phyloP scores from a whole-genome alignment of 148 eudicot species.

The Beta vulgaris region DNA sequence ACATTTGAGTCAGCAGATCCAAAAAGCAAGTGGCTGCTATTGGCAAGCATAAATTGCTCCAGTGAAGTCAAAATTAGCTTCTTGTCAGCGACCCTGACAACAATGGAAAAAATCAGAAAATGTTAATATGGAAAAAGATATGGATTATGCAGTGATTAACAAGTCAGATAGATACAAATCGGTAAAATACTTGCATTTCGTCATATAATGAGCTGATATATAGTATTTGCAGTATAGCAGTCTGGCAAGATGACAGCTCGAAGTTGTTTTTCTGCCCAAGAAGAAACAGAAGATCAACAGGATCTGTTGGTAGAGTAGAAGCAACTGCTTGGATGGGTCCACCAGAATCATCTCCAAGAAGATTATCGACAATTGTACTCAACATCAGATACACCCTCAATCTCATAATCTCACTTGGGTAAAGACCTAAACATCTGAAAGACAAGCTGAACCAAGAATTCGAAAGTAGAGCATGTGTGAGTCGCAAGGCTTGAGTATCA shows the following conservation, averaged over 20 bases:
- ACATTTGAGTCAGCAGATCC: slow-evolving; percentile 38
- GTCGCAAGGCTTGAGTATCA: slow-evolving; percentile 40
- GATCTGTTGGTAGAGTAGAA: slow-evolving; percentile 74
- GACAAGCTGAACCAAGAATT: slow-evolving; percentile 78
- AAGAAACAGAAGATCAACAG: slow-evolving; percentile 74
- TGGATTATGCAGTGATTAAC: slow-evolving; percentile 12
- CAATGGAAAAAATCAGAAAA: slow-evolving; percentile 19
- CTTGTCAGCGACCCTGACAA: slow-evolving; percentile 71
- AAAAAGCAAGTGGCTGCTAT: slow-evolving; percentile 43
- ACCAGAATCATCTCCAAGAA: slow-evolving; percentile 65
- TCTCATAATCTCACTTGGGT: slow-evolving; percentile 75
- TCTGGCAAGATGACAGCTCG: slow-evolving; percentile 66
- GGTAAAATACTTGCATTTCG: slow-evolving; percentile 55
- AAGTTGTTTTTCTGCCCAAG: slow-evolving; percentile 69
- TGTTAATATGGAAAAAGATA: neutral
- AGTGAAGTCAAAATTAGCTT: slow-evolving; percentile 80
- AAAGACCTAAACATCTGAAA: slow-evolving; percentile 80
- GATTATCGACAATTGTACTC: slow-evolving; percentile 63
- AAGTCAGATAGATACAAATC: neutral
- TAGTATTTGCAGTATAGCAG: slow-evolving; percentile 70
- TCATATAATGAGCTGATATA: slow-evolving; percentile 64
- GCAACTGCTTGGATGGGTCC: slow-evolving; percentile 66
- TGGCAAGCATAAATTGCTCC: slow-evolving; percentile 86
- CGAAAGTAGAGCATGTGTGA: slow-evolving; percentile 53
- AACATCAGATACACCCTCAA: slow-evolving; percentile 62